Evolutionary conservation across 1,139 yeast species (phyloP), one percentile per base, ranked within the genome.

Genomic region (Debaryomyces nepalensis): DNA sequence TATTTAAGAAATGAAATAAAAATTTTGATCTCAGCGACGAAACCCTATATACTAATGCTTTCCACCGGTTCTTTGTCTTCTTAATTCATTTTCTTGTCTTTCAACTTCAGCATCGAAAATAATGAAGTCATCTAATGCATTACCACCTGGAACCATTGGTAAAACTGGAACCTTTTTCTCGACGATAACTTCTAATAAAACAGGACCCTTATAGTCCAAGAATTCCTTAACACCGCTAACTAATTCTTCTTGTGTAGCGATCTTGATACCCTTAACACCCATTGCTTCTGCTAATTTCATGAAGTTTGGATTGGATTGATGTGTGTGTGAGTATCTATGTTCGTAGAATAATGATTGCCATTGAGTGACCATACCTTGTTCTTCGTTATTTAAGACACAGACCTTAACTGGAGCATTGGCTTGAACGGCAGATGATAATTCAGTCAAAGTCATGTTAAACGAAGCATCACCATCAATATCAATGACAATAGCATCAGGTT

Each of bases 361-460:
- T 70, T 93, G 99, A 15, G 98, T 93, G 45, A 93, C 99, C 99
- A 93, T 93, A 63, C 99, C 99, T 75, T 93, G 99, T 73, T 93
- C 99, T 73, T 91, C 98, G 66, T 93, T 93, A 68, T 93, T 93
- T 62, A 93, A 77, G 44, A 93, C 84, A 66, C 91, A 78, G 46
- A 88, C 79, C 75, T 93, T 93, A 52, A 93, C 84, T 49, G 97
- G 97, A 40, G 96, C 84, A 51, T 79, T 79, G 47, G 93, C 96
- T 75, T 93, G 98, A 33, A 90, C 95, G 19, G 98, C 99, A 39
- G 96, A 85, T 24, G 91, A 81, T 64, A 93, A 75, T 75, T 93
- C 99, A 65, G 83, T 87, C 53, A 93, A 77, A 18, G 99, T 90
- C 99, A 93, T 93, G 74, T 87, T 88, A 77, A 93, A 93, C 15